Evolutionary conservation across 345 rosid genomes (phyloP).

Genomic region (Populus nigra): DNA sequence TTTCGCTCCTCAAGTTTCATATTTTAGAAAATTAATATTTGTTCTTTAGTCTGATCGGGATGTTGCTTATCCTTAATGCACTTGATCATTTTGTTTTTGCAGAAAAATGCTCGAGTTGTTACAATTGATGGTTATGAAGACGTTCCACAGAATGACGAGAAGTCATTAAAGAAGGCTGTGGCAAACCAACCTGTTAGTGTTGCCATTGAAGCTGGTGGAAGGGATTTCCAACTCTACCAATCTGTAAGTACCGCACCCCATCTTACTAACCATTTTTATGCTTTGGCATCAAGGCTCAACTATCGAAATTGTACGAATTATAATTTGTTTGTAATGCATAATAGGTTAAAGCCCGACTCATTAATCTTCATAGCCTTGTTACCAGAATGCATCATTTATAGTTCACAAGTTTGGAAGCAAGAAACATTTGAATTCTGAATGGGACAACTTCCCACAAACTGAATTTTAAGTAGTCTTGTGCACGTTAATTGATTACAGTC

Average conservation of each 20-base stretch:
- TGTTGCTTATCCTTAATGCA: not conserved
- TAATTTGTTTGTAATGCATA: not conserved
- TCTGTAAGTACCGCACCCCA: slow-evolving; percentile 5
- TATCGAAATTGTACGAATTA: not conserved
- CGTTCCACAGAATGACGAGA: slow-evolving; percentile 29
- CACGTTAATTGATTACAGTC: not conserved
- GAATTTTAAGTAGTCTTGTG: not conserved
- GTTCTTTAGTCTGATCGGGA: not conserved
- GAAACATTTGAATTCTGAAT: not conserved
- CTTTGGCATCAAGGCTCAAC: not conserved
- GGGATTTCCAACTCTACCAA: slow-evolving; percentile 26
- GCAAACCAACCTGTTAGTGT: slow-evolving; percentile 32
- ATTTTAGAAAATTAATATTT: not conserved
- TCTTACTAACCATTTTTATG: not conserved
- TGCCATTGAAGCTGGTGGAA: slow-evolving; percentile 38
- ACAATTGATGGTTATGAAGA: slow-evolving; percentile 32
- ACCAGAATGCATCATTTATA: not conserved
- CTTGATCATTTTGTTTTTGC: not conserved
- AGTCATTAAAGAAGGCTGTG: slow-evolving; percentile 24
- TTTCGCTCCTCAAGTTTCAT: not conserved
- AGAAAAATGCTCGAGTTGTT: slow-evolving; percentile 30
- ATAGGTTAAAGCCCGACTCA: not conserved
- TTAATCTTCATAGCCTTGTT: not conserved
- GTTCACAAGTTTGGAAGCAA: too few relatives aligned
- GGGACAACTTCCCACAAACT: not conserved